These are phyloP conservation scores for Fraxinus americana DNA, from an alignment of 257 asterid species.

Conservation along the genomic window DNA sequence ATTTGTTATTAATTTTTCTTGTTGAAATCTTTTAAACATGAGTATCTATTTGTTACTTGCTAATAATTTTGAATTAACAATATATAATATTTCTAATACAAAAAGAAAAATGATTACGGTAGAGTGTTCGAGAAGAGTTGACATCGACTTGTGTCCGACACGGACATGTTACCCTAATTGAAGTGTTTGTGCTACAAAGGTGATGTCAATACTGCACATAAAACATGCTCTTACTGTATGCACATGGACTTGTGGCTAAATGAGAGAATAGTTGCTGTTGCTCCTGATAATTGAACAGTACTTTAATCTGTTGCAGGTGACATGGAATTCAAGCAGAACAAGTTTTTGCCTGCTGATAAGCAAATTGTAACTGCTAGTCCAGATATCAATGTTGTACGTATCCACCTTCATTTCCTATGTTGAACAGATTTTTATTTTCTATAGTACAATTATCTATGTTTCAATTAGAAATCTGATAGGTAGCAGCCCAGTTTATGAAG, in stretches of 20 bases:
- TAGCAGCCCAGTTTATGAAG: no score
- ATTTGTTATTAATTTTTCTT: no score
- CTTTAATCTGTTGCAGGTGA: conserved; percentile 38
- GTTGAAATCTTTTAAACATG: no score
- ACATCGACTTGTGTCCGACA: no score
- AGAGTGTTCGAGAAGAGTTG: no score
- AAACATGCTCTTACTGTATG: neutral
- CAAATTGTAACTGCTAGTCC: conserved; percentile 55
- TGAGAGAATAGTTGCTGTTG: conserved; percentile 8
- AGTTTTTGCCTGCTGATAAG: conserved; percentile 43
- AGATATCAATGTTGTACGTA: conserved; percentile 44
- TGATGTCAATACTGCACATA: neutral
- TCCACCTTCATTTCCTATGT: neutral
- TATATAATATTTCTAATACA: no score
- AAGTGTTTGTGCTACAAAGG: no score
- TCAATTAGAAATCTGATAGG: neutral
- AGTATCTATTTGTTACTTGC: no score
- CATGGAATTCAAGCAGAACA: conserved; percentile 51
- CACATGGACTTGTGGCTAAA: neutral
- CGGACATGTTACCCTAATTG: no score
- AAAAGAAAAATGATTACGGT: no score
- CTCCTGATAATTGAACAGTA: no score
- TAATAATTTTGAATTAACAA: no score
- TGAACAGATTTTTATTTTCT: neutral
- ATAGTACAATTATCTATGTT: neutral